A percentile compares a stretch with the other conserved stretches of the same genome.
phyloP scores from a whole-genome alignment of 306 rosid genomes.

The Quillaja saponaria region DNA sequence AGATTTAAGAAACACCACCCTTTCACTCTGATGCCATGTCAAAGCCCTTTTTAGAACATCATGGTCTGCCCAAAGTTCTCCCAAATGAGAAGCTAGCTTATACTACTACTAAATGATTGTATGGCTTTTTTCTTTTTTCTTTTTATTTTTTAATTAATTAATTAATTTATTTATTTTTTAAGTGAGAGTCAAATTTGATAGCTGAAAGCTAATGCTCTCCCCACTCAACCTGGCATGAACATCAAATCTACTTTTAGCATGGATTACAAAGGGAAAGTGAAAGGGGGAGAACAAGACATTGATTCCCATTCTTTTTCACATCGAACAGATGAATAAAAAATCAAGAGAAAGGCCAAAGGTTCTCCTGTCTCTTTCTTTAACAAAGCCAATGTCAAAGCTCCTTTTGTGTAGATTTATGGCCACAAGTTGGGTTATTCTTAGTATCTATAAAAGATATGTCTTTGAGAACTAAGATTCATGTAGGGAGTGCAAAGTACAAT shows the following conservation, averaged over 20 bases:
- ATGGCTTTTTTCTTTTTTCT: too few species aligned
- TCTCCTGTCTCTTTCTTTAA: slow-evolving; percentile 28
- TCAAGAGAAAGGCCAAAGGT: slow-evolving; percentile 7
- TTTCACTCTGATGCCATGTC: too few species aligned
- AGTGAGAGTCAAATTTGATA: slow-evolving; percentile 41
- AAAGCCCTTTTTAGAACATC: slow-evolving; percentile 15
- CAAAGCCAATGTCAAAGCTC: slow-evolving; percentile 1
- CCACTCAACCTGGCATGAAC: slow-evolving; percentile 51
- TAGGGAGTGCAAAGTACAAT: slow-evolving; percentile 11
- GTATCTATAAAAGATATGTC: slow-evolving; percentile 38
- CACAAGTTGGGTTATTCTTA: slow-evolving; percentile 41
- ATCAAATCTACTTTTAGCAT: slow-evolving; percentile 47
- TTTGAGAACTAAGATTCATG: slow-evolving; percentile 32
- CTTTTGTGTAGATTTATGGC: slow-evolving; percentile 39
- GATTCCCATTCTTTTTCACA: slow-evolving; percentile 47
- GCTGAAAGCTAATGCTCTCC: slow-evolving; percentile 50
- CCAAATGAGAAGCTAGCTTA: too few species aligned
- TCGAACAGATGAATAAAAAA: slow-evolving; percentile 25
- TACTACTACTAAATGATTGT: slow-evolving; percentile 48
- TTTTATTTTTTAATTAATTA: too few species aligned
- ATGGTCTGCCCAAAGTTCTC: slow-evolving; percentile 26
- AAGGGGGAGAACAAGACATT: slow-evolving; percentile 36
- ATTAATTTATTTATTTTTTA: too few species aligned
- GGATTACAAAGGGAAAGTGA: slow-evolving; percentile 36
- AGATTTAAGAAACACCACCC: too few species aligned